Base-by-base conservation (phyloP, 371 early-diverging fungal genomes). In the Smittium culicis region DNA sequence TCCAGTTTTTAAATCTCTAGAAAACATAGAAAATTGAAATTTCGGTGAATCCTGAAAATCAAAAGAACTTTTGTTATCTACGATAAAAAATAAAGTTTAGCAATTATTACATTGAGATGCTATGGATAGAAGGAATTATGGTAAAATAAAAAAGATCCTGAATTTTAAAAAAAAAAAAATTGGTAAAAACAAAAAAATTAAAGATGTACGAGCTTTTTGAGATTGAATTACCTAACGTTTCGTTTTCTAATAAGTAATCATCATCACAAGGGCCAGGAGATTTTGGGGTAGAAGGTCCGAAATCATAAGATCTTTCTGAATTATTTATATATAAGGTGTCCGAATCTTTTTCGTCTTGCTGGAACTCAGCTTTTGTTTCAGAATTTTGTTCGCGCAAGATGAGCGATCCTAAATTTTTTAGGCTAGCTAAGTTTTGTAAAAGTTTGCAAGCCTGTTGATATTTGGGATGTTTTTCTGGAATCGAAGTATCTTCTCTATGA, bases 261-360 rank as follows among this genome's bases (percentile, higher is more conserved):
- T 20, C 20, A 45, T 8, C 45, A 45, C 20, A 45, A 45, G 8
- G 14, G 2, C 63, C 63, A 8, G 63, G 63, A 2, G 63, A 62
- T 62, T 62, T 28, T 16, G 63, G 63, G 8, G 63, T 62, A 20
- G 63, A 62, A 29, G 63, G 63, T 20, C 63, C 63, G n/a, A 62
- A 62, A 32, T 17, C 34, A 31, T 62, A 62, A n/a, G n/a, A n/a
- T n/a, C n/a, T n/a, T n/a, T n/a, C 33, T 62, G 16, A 24, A 31
- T 34, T 16, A 14, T 45, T 45, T 29, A n/a, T 29, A 24, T 11
- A 30, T 2, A 20, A 24, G 31, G 14, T 33, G 31, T 31, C 34
- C 34, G 32, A 8, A 62, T 24, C 28, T 11, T 62, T 62, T 29
- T 2, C 2, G 29, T 62, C 34, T 27, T 34, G 34, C 34, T 62